Base-by-base conservation (phyloP, 129 eudicot genomes). In the Erigeron canadensis region DNA sequence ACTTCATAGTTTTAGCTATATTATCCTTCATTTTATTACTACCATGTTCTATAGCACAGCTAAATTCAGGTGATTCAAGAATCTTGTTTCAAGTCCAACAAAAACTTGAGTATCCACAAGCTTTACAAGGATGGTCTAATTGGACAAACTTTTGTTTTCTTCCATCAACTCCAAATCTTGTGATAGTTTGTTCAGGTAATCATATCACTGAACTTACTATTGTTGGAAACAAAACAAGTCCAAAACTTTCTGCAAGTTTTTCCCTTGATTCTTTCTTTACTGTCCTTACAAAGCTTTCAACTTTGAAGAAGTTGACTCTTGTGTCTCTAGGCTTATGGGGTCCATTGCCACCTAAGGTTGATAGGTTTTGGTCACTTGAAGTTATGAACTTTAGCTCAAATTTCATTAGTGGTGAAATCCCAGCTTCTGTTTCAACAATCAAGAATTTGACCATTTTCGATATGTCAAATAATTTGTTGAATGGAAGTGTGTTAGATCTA, bases 311-410 rank as follows among this genome's bases (percentile, higher is more conserved):
- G n/a, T 64, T 94, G 69, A 84, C 99, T 18, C 84, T 94, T 43
- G 97, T 94, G 43, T 86, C 94, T 8, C 12, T 94, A 40, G 99
- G 99, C 2, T 38, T 94, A 51, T 87, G 97, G 97, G 99, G 97
- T 21, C 70, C 91, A 4, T 66, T 94, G 9, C 97, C 99, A 3
- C 74, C 81, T 8, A 94, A 86, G 17, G 80, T 90, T 65, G 82
- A 74, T 58, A 75, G 94, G 81, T 80, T 94, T 61, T 34, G 67
- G 55, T 82, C 89, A 10, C 96, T 94, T 22, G 70, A 86, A 74
- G 86, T 76, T 17, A 77, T 94, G 56, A 87, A 94, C 70, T 79
- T 94, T 7, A 94, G 91, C 72, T 87, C 99, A 11, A 94, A 94
- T 65, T 86, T 76, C 86, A 82, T 94, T 2, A 77, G 17, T 81